Percentiles rank a stretch among this genome's conserved stretches.
Evolutionary conservation across 2,329 filamentous ascomycete species (phyloP).

Genomic region (Fusarium scirpi): DNA sequence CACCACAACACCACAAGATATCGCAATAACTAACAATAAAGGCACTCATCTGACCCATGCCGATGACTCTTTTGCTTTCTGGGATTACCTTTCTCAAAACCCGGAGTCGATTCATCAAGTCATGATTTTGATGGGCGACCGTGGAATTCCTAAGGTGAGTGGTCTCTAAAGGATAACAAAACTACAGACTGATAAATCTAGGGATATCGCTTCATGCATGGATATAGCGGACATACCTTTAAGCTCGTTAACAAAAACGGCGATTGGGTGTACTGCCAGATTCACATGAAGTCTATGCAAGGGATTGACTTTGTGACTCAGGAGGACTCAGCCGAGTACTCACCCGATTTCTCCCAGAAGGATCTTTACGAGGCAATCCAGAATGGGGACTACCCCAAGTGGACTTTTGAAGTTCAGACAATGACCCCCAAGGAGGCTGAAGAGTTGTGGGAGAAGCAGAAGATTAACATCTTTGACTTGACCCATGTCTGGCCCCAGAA

Average conservation of each 20-base stretch:
- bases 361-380: conserved; percentile 37
- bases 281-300: conserved; percentile 36
- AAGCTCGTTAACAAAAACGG: conserved; percentile 25
- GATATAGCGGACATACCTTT: conserved; percentile 14
- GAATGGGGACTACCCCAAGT: conserved; percentile 61
- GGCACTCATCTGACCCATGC: conserved; percentile 67
- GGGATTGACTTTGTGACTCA: conserved; percentile 29
- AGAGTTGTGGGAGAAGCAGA: conserved; percentile 42
- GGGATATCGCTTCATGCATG: conserved; percentile 56
- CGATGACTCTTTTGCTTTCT: conserved; percentile 28
- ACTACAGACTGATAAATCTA: too few relatives aligned
- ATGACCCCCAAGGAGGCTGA: conserved; percentile 34
- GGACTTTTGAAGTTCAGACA: conserved; percentile 65
- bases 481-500: conserved; percentile 68
- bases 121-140: conserved; percentile 69
- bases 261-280: conserved; percentile 25
- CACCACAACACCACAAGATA: neutral
- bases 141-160: conserved; percentile 64
- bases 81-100: conserved; percentile 69
- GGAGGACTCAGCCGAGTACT: conserved; percentile 19
- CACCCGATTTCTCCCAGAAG: conserved; percentile 27
- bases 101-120: conserved; percentile 68
- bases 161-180: too few relatives aligned
- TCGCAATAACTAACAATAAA: neutral
- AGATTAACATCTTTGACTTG: conserved; percentile 67